Conservation (phyloP, 805 yeast genomes). For the Saccharomycopsis javanensis region DNA sequence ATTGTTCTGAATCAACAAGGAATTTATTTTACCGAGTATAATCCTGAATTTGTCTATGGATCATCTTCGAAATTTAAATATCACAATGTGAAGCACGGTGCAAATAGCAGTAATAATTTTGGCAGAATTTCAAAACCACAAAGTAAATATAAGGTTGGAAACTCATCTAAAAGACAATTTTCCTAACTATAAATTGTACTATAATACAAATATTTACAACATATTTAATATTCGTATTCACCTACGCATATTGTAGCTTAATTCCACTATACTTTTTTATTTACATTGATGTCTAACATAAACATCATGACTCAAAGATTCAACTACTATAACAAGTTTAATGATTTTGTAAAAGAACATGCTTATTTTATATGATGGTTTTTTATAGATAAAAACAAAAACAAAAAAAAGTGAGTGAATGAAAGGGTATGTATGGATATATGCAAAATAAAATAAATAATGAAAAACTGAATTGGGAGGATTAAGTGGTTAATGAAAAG, state of each 20-base stretch:
- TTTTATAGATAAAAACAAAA: too few species aligned
- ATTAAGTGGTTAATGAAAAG: too few species aligned
- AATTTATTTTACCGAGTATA: neutral
- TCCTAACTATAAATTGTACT: neutral
- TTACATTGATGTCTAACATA: too few species aligned
- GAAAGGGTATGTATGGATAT: neutral
- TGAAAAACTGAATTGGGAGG: neutral
- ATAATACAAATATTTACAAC: neutral
- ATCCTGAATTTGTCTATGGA: neutral
- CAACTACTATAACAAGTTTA: too few species aligned
- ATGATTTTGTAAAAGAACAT: too few species aligned
- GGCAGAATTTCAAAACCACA: neutral
- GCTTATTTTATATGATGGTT: too few species aligned
- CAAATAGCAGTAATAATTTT: neutral
- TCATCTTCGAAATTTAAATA: neutral
- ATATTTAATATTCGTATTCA: neutral
- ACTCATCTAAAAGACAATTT: neutral
- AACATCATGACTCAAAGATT: too few species aligned
- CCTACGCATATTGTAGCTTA: too few species aligned
- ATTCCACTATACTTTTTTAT: too few species aligned
- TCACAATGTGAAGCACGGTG: neutral
- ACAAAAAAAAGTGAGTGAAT: too few species aligned
- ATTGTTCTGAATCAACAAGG: neutral
- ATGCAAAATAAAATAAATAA: neutral
- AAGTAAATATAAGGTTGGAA: neutral